Base-by-base conservation (phyloP, 176 grass and related monocot genomes). In the Lolium rigidum region DNA sequence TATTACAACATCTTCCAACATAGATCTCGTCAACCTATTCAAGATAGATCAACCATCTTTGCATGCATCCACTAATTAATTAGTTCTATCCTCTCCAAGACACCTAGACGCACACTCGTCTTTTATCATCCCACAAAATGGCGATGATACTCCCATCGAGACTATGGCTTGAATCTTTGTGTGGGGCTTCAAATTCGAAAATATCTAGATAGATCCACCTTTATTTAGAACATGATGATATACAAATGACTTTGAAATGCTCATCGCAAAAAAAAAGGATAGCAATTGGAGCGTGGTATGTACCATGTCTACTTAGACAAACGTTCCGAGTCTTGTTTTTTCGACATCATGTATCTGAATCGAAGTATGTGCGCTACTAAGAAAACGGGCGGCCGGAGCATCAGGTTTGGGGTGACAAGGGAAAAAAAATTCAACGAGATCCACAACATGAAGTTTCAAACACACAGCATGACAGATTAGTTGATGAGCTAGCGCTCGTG, bases 21-120 rank as follows among this genome's bases (percentile, higher is more conserved):
- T 35, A 35, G 31, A 35, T 35, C 31, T 35, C 17, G 9, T 61
- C 41, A 62, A 43, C 58, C 10, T 11, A 17, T 64, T 21, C 2
- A 62, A 80, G 43, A 16, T 80, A 64, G 58, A 64, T 48, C 41
- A 61, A 79, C 37, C 38, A 60, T 16, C 76, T 35, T 79, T 60
- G 55, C 56, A 38, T 80, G 35, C 46, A 11, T 86, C 35, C 77
- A 24, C 70, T 35, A 35, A 35, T 35, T 31, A 52, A 16, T 48
- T 50, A 50, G 46, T 17, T 48, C 6, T 16, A 49, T 60, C 15
- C 26, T 63, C 14, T 15, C 31, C 31, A n/a, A 60, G 24, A 26
- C 46, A 64, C 9, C 11, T 48, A 49, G 16, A 65, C 9, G 9
- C 22, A 10, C 56, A 25, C n/a, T 44, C 18, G 60, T 22, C 1